Base-by-base conservation (phyloP, 805 yeast species). In the fission yeast (Schizosaccharomyces pombe) region DNA sequence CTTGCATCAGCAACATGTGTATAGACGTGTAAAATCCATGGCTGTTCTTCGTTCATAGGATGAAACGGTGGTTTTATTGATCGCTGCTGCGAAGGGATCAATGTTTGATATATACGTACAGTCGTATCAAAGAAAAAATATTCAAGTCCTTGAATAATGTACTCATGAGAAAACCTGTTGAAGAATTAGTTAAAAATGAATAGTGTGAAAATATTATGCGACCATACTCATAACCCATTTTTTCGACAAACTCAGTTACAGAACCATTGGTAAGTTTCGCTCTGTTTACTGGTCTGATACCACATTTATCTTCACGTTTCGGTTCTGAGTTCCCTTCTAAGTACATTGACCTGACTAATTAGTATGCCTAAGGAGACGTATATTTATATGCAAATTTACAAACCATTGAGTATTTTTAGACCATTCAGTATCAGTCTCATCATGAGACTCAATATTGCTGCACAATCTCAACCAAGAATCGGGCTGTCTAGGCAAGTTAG, bases 281-380 rank as follows among this genome's bases (percentile, higher is more conserved):
- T 24, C 30, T 16, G 26, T 24, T 43, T 14, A 43, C 14, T 19
- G 49, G 49, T 16, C 49, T 28, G 2, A 43, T 43, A 14, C 49
- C 49, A 22, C 49, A 43, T 22, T 24, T 43, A 16, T 24, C 30
- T 43, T 43, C 30, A 9, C 49, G 19, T 24, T 43, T 43, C 19
- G 49, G 49, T 43, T 43, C 49, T 22, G 49, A 43, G 11, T 28
- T 26, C 8, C 49, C 49, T 43, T 43, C 49, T 19, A 43, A 26
- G 26, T 26, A 30, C 5, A 43, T 8, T 16, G 28, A 5, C 49
- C 49, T 43, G 14, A 19, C 2, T 24, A n/a, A 43, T 9, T 4
- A 16, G 19, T 2, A 5, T 6, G 3, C 1, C 14, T 24, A 32
- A 32, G 8, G 14, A 32, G 37, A 32, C 8, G 37, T 32, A 22